Evolutionary conservation across 768 basidiomycete species (phyloP).

Genomic region (Naganishia vishniacii): DNA sequence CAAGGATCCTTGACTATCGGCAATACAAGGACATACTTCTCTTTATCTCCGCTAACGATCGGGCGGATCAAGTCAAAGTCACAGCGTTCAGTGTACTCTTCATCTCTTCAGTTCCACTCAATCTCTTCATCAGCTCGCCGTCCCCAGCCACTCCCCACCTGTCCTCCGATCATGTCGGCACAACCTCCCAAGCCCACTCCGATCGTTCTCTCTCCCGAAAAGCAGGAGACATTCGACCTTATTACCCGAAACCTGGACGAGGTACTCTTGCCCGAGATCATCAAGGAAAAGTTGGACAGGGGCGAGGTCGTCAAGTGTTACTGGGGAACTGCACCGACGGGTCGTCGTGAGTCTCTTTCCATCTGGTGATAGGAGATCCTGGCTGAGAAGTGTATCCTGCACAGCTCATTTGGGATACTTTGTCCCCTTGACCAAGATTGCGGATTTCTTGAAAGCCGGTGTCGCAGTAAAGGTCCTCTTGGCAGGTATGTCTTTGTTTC

Average conservation of each 20-base stretch:
- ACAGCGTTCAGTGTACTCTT: background rate
- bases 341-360: conserved; percentile 66
- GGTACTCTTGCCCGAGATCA: conserved; percentile 74
- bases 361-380: too few species aligned
- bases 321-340: conserved; percentile 94
- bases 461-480: conserved; percentile 50
- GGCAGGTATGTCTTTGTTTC: conserved; percentile 23
- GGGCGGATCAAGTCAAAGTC: background rate
- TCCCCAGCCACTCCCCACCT: background rate
- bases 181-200: conserved; percentile 17
- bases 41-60: background rate
- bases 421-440: conserved; percentile 87
- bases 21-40: background rate
- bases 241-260: conserved; percentile 84
- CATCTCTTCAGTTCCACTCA: background rate
- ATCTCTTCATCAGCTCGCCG: background rate
- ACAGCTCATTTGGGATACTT: conserved; percentile 96
- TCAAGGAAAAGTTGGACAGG: conserved; percentile 73
- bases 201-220: conserved; percentile 37
- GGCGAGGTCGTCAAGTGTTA: conserved; percentile 75
- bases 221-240: conserved; percentile 58
- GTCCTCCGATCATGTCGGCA: background rate
- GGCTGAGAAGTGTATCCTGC: background rate
- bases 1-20: background rate
- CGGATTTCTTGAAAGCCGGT: conserved; percentile 89